Conservation (phyloP, 805 yeast genomes). For the Pichia insulana region DNA sequence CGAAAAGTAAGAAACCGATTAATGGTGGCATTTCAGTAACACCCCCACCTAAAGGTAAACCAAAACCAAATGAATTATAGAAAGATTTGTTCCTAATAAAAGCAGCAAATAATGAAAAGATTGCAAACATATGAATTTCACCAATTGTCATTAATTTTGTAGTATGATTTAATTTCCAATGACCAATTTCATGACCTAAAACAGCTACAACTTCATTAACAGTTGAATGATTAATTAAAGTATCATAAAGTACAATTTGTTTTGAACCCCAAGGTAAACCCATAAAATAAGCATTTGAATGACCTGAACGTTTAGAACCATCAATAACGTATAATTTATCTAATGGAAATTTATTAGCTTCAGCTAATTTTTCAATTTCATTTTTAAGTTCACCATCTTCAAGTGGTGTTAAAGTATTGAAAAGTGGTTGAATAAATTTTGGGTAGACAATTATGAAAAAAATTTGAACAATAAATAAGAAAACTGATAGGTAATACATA, state of each 20-base stretch:
- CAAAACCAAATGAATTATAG: constrained; percentile 72
- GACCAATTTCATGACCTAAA: constrained; percentile 97
- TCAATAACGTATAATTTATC: constrained; percentile 81
- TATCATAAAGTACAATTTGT: constrained; percentile 89
- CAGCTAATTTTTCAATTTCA: constrained; percentile 74
- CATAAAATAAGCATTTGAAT: constrained; percentile 92
- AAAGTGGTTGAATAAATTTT: constrained; percentile 81
- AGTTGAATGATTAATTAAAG: constrained; percentile 73
- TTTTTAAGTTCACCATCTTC: constrained; percentile 82
- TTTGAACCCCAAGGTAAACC: constrained; percentile 93
- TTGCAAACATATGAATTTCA: constrained; percentile 54
- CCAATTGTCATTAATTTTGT: constrained; percentile 60
- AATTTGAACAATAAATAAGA: constrained; percentile 64
- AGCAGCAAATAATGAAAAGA: constrained; percentile 68
- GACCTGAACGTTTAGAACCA: constrained; percentile 94
- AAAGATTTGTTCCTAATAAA: constrained; percentile 75
- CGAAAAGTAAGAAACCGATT: constrained; percentile 74
- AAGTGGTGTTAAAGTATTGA: constrained; percentile 84
- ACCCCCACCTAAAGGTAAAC: constrained; percentile 4
- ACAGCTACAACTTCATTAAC: constrained; percentile 84
- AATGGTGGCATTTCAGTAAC: constrained; percentile 55
- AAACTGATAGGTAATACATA: constrained; percentile 68
- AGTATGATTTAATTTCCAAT: constrained; percentile 89
- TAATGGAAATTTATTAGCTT: constrained; percentile 73
- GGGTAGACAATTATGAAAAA: constrained; percentile 72